These are phyloP conservation scores for Hypoxylon perforatum DNA, from an alignment of 495 filamentous ascomycete species.

Conservation along the genomic window DNA sequence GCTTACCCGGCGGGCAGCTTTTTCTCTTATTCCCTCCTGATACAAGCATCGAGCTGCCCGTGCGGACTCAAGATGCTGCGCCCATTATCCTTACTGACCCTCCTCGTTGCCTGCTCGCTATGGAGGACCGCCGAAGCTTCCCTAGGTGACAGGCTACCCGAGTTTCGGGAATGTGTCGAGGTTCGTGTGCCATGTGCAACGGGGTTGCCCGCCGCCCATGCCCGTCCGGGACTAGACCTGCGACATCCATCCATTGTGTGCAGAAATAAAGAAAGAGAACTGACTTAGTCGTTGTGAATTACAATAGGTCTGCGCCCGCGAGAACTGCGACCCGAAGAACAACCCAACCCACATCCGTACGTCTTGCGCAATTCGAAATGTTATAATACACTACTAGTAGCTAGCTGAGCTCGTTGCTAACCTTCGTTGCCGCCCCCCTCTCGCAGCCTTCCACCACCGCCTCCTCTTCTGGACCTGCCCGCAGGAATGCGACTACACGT, in stretches of 20 bases:
- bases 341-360: slow-evolving; percentile 64
- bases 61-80: slow-evolving; percentile 34
- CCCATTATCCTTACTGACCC: slow-evolving; percentile 24
- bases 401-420: slow-evolving; percentile 17
- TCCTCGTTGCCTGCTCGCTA: slow-evolving; percentile 35
- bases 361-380: slow-evolving; percentile 37
- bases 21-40: slow-evolving; percentile 2
- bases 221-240: background rate
- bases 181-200: slow-evolving; percentile 57
- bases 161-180: slow-evolving; percentile 89
- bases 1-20: slow-evolving; percentile 46
- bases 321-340: slow-evolving; percentile 74
- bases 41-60: slow-evolving; percentile 5
- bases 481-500: slow-evolving; percentile 96
- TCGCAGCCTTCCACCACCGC: slow-evolving; percentile 71
- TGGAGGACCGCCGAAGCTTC: slow-evolving; percentile 69
- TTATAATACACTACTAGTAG: slow-evolving; percentile 22
- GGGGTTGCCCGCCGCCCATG: background rate
- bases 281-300: slow-evolving; percentile 20
- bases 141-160: slow-evolving; percentile 84
- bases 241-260: slow-evolving; percentile 2
- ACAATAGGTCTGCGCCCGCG: slow-evolving; percentile 77
- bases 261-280: slow-evolving; percentile 12
- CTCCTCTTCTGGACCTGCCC: slow-evolving; percentile 85
- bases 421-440: slow-evolving; percentile 1